A percentile compares a stretch with the other conserved stretches of the same genome.
phyloP scores from a whole-genome alignment of 129 eudicot species.

The Ambrosia trifida region DNA sequence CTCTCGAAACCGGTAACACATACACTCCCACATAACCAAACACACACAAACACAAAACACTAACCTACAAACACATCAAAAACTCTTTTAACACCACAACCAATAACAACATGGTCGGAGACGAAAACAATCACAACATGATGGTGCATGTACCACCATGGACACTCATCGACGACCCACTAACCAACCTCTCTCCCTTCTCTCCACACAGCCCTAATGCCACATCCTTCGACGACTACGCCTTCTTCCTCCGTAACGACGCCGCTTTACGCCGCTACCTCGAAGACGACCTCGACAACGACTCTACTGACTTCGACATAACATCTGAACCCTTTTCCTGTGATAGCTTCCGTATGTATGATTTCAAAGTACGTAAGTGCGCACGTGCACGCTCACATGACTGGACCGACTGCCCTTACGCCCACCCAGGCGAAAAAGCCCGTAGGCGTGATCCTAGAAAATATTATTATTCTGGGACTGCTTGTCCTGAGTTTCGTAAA shows the following conservation, averaged over 20 bases:
- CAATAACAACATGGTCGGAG: slow-evolving; percentile 63
- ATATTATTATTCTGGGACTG: slow-evolving; percentile 74
- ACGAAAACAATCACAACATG: slow-evolving; percentile 44
- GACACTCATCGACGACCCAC: slow-evolving; percentile 35
- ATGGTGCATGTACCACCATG: slow-evolving; percentile 70
- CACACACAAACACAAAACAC: background rate
- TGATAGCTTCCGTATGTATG: slow-evolving; percentile 73
- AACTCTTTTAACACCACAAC: background rate
- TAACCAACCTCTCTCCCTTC: slow-evolving; percentile 39
- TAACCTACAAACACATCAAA: too few species aligned
- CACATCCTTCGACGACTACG: slow-evolving; percentile 44
- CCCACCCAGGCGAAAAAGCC: slow-evolving; percentile 86
- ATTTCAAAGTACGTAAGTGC: slow-evolving; percentile 74
- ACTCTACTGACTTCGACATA: slow-evolving; percentile 30
- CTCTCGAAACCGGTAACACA: slow-evolving; percentile 2
- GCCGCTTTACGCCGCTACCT: slow-evolving; percentile 52
- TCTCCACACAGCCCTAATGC: slow-evolving; percentile 42
- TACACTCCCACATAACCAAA: slow-evolving; percentile 9
- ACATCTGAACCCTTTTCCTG: slow-evolving; percentile 50
- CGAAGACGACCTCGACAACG: slow-evolving; percentile 32
- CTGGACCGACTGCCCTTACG: slow-evolving; percentile 95
- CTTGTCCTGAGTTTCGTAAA: slow-evolving; percentile 79
- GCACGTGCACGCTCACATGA: slow-evolving; percentile 70
- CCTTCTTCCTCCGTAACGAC: slow-evolving; percentile 48
- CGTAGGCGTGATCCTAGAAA: slow-evolving; percentile 74